These are phyloP conservation scores for Penicillium ochrochloron DNA, from an alignment of 495 filamentous ascomycete genomes.

Conservation along the genomic window DNA sequence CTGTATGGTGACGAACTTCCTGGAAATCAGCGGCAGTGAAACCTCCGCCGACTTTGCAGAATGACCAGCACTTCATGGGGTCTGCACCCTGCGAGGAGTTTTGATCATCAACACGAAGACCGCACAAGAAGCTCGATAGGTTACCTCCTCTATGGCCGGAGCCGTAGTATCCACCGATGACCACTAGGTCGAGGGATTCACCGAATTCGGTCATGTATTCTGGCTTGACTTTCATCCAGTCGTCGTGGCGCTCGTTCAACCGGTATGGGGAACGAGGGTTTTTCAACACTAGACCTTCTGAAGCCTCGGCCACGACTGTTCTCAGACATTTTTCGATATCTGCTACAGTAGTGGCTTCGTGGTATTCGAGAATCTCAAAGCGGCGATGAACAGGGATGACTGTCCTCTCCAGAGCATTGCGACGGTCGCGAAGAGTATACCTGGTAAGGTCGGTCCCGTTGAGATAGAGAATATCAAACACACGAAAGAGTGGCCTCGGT, in stretches of 20 bases:
- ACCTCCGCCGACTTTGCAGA: conserved; percentile 95
- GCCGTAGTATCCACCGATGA: conserved; percentile 94
- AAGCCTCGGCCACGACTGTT: conserved; percentile 82
- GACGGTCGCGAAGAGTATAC: conserved; percentile 83
- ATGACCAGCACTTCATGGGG: conserved; percentile 81
- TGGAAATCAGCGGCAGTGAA: conserved; percentile 86
- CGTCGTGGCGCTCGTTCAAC: conserved; percentile 89
- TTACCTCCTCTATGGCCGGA: conserved; percentile 81
- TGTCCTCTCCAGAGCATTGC: conserved; percentile 69
- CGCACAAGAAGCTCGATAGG: conserved; percentile 86
- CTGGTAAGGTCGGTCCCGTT: conserved; percentile 79
- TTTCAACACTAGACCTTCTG: conserved; percentile 92
- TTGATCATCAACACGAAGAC: conserved; percentile 71
- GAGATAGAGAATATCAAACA: conserved; percentile 90
- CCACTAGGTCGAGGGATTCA: conserved; percentile 85
- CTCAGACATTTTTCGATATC: conserved; percentile 81
- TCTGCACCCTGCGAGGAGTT: conserved; percentile 59
- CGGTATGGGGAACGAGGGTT: conserved; percentile 87
- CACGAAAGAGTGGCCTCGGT: conserved; percentile 77
- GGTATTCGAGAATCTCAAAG: conserved; percentile 81
- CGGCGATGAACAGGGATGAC: conserved; percentile 70
- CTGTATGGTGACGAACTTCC: conserved; percentile 78
- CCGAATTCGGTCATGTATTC: conserved; percentile 99
- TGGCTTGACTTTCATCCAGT: conserved; percentile 99
- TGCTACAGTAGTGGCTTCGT: conserved; percentile 63